These are phyloP conservation scores for Turritis glabra DNA, from an alignment of 345 rosid genomes.

Conservation along the genomic window DNA sequence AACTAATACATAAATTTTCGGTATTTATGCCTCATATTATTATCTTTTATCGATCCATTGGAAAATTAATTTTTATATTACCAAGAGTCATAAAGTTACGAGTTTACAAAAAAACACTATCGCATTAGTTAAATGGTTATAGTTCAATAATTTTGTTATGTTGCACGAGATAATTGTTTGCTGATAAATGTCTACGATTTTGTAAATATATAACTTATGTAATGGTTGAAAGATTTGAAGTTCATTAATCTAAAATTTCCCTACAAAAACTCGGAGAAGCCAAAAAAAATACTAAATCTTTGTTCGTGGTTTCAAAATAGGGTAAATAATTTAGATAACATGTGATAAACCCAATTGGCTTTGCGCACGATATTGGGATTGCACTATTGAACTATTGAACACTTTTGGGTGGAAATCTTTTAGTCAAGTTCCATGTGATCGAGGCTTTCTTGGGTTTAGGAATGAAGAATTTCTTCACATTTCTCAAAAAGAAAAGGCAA, in stretches of 20 bases:
- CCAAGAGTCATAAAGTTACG: background rate
- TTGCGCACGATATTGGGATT: conserved; percentile 37
- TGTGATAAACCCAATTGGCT: conserved; percentile 9
- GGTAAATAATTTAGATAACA: background rate
- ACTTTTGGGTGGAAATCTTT: conserved; percentile 28
- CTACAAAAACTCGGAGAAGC: background rate
- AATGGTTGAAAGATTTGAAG: conserved; percentile 4
- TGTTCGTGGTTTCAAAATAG: background rate
- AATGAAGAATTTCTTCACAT: conserved; percentile 37
- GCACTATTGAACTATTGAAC: conserved; percentile 33
- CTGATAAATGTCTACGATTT: background rate
- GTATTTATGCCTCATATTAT: background rate
- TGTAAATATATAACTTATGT: background rate
- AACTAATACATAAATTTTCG: background rate
- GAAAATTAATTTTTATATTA: no score
- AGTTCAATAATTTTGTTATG: conserved; percentile 17
- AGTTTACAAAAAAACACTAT: background rate
- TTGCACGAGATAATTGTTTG: background rate
- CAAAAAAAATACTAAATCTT: background rate
- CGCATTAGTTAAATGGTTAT: background rate
- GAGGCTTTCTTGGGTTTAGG: conserved; percentile 43
- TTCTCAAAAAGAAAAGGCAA: conserved; percentile 24
- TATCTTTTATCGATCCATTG: background rate
- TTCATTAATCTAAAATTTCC: background rate
- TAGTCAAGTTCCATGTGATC: conserved; percentile 45